Evolutionary conservation across 2,329 filamentous ascomycete species (phyloP).

Genomic region (Aspergillus quadrilineatus): DNA sequence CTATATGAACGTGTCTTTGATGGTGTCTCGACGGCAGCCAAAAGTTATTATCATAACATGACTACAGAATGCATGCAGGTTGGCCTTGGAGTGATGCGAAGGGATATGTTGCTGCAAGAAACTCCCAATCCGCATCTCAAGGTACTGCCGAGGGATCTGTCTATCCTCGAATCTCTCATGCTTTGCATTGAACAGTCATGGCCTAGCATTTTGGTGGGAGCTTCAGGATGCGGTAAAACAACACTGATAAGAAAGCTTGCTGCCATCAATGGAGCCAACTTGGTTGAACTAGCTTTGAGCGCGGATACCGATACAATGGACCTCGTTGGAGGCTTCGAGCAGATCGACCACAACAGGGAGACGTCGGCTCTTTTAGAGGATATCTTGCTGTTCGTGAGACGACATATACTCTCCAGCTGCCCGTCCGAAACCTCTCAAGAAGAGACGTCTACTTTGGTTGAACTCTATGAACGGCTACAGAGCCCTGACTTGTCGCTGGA

Average conservation of each 20-base stretch:
- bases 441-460: slow-evolving; percentile 27
- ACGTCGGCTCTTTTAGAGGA: slow-evolving; percentile 61
- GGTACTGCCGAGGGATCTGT: slow-evolving; percentile 50
- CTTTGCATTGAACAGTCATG: slow-evolving; percentile 82
- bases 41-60: slow-evolving; percentile 70
- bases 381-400: slow-evolving; percentile 54
- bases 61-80: slow-evolving; percentile 69
- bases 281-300: slow-evolving; percentile 86
- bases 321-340: slow-evolving; percentile 93
- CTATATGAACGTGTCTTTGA: slow-evolving; percentile 68
- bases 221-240: slow-evolving; percentile 85
- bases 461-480: slow-evolving; percentile 35
- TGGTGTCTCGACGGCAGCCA: slow-evolving; percentile 41
- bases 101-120: slow-evolving; percentile 51
- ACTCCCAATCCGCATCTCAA: slow-evolving; percentile 34
- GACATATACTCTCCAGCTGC: slow-evolving; percentile 33
- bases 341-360: slow-evolving; percentile 77
- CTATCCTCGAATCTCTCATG: slow-evolving; percentile 80
- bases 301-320: slow-evolving; percentile 97
- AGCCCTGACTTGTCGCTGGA: slow-evolving; percentile 31
- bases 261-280: slow-evolving; percentile 69
- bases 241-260: slow-evolving; percentile 76
- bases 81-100: slow-evolving; percentile 68
- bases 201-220: slow-evolving; percentile 83
- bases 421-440: slow-evolving; percentile 24